These are phyloP conservation scores for Pythium apleroticum DNA, from an alignment of 352 stramenopile species.

Conservation along the genomic window DNA sequence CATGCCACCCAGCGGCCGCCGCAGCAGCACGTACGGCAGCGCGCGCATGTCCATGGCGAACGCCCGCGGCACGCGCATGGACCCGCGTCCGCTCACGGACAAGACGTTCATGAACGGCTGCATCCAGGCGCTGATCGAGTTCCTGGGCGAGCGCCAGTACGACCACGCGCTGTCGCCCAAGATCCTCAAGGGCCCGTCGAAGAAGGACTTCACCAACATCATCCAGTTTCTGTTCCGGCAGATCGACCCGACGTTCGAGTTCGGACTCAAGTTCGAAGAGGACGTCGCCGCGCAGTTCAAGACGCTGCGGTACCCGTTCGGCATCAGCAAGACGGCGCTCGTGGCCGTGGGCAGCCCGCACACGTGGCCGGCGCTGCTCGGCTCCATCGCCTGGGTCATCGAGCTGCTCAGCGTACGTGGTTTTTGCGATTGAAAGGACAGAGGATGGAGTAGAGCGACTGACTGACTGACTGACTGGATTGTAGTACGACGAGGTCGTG, in stretches of 20 bases:
- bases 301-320: constrained; percentile 92
- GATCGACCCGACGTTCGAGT: constrained; percentile 91
- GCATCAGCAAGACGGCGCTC: constrained; percentile 95
- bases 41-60: constrained; percentile 51
- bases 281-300: constrained; percentile 72
- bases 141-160: constrained; percentile 90
- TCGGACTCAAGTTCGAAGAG: constrained; percentile 75
- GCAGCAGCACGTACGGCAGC: constrained; percentile 65
- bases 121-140: constrained; percentile 93
- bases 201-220: constrained; percentile 98
- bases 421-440: neutral
- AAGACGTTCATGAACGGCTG: constrained; percentile 91
- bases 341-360: constrained; percentile 93
- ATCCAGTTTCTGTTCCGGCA: constrained; percentile 96
- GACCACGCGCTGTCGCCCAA: constrained; percentile 91
- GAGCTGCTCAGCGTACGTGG: constrained; percentile 88
- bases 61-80: constrained; percentile 41
- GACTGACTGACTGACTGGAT: constrained; percentile 1
- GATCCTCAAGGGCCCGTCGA: constrained; percentile 91
- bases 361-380: constrained; percentile 95
- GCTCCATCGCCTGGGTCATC: constrained; percentile 96
- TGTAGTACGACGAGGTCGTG: constrained; percentile 87
- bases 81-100: constrained; percentile 89
- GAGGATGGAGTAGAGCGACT: no score
- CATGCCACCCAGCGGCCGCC: constrained; percentile 31